Evolutionary conservation across 148 eudicot species (phyloP).

Genomic region (Camellia sinensis): DNA sequence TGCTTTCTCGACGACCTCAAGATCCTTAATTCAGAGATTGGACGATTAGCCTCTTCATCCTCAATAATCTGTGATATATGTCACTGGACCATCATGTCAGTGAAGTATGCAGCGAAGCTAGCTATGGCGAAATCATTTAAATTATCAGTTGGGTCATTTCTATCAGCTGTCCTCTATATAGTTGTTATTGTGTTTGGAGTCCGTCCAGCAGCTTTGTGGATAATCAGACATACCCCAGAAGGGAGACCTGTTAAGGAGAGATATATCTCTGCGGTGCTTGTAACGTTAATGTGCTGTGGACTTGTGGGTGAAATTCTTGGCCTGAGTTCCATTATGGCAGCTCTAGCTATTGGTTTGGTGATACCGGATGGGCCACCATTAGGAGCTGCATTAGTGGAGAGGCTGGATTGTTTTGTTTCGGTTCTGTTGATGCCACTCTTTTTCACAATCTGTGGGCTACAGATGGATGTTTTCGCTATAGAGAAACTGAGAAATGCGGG

Average conservation of each 20-base stretch:
- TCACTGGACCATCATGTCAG: not conserved
- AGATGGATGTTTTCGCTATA: conserved; percentile 11
- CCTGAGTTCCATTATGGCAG: conserved; percentile 37
- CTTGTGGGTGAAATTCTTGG: conserved; percentile 25
- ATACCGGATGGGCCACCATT: conserved; percentile 69
- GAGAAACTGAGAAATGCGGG: not conserved
- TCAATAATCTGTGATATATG: conserved; percentile 35
- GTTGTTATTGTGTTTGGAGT: conserved; percentile 14
- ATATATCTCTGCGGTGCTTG: conserved; percentile 29
- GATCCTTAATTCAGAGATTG: conserved; percentile 62
- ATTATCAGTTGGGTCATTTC: not conserved
- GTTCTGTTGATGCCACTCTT: conserved; percentile 53
- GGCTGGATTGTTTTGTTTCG: conserved; percentile 40
- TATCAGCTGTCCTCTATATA: not conserved
- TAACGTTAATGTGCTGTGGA: conserved; percentile 31
- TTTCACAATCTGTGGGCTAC: conserved; percentile 15
- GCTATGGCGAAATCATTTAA: conserved; percentile 5
- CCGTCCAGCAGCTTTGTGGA: conserved; percentile 33
- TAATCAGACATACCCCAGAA: conserved; percentile 43
- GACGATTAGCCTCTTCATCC: conserved; percentile 48
- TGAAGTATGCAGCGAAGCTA: conserved; percentile 9
- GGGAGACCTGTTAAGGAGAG: conserved; percentile 38
- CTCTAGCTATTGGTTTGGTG: conserved; percentile 39
- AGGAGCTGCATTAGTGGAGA: conserved; percentile 49
- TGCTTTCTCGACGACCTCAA: conserved; percentile 54